A percentile compares a stretch with the other conserved stretches of the same genome.
phyloP scores from a whole-genome alignment of 1,284 basidiomycete species.

The Ceratobasidium sp. region DNA sequence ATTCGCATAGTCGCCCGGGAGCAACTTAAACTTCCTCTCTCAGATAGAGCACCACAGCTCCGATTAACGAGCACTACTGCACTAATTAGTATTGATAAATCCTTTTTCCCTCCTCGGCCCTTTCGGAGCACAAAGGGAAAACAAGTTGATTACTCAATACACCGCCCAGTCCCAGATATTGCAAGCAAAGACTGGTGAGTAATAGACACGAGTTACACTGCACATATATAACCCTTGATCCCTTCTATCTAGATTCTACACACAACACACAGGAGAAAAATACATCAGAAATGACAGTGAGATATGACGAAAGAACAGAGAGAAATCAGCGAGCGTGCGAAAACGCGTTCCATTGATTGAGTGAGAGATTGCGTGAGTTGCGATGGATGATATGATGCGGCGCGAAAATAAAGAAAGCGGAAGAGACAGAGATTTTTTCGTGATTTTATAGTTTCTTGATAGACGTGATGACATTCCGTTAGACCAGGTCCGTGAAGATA shows the following conservation, averaged over 20 bases:
- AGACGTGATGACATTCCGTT: slow-evolving; percentile 19
- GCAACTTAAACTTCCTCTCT: too few species aligned
- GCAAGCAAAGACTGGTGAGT: too few species aligned
- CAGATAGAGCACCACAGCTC: too few species aligned
- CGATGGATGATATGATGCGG: slow-evolving; percentile 23
- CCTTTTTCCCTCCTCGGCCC: too few species aligned
- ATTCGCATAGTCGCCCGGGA: too few species aligned
- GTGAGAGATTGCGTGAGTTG: slow-evolving; percentile 13
- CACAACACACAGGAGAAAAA: slow-evolving; percentile 10
- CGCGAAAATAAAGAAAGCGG: slow-evolving; percentile 10
- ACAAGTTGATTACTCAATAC: too few species aligned
- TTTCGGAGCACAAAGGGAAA: too few species aligned
- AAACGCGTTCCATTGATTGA: neutral
- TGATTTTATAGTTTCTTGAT: slow-evolving; percentile 13
- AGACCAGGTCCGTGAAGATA: slow-evolving; percentile 39
- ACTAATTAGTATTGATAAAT: too few species aligned
- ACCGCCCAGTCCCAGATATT: too few species aligned
- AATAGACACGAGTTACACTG: too few species aligned
- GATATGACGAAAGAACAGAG: neutral
- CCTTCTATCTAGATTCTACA: neutral
- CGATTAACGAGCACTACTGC: too few species aligned
- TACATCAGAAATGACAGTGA: slow-evolving; percentile 36
- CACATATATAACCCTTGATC: slow-evolving; percentile 1
- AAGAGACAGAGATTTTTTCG: neutral
- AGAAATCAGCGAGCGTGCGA: slow-evolving; percentile 13